Base-by-base conservation (phyloP, 257 asterid species). In the Solanum boliviense region DNA sequence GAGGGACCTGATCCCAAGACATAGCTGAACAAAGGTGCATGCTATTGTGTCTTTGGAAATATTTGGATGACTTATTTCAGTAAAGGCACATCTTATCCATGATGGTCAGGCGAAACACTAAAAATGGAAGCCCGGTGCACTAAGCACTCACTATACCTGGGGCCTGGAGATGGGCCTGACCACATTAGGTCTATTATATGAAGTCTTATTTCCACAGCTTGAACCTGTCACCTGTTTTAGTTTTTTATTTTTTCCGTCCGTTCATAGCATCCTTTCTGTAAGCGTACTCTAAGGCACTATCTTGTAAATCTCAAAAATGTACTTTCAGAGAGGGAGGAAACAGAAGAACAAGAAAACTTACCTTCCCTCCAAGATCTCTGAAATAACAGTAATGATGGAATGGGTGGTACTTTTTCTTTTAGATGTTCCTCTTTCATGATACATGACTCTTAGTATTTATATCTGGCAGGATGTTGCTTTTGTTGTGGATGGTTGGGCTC, bases 401-500 rank as follows among this genome's bases (percentile, higher is more conserved):
- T 5, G 27, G 67, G 41, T 20, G 86, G 71, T 48, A 12, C 71
- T 10, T 48, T 46, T 46, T 82, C 71, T 82, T 82, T 31, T 82
- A 31, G 20, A 18, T 82, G 32, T 31, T 31, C 70, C 39, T 31
- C 44, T 31, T 82, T 48, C 29, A 29, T 82, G 86, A 52, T 48
- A 82, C 31, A 6, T 48, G 44, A 48, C 70, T 82, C 68, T 74
- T 82, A 75, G 84, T 89, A 16, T 88, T 44, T 88, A 74, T 52
- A 89, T 83, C 60, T 90, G 48, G 44, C 96, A 97, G 99, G 99
- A 97, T 91, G 93, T 95, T 78, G 98, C 99, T 79, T 97, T 97
- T 92, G 99, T 97, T 84, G 95, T 95, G 91, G 99, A 97, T 91
- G 99, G 99, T 15, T 97, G 99, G 99, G 99, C 99, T 91, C 99